These are phyloP conservation scores for Sporothrix variecibatus DNA, from an alignment of 2,329 filamentous ascomycete genomes.

Conservation along the genomic window DNA sequence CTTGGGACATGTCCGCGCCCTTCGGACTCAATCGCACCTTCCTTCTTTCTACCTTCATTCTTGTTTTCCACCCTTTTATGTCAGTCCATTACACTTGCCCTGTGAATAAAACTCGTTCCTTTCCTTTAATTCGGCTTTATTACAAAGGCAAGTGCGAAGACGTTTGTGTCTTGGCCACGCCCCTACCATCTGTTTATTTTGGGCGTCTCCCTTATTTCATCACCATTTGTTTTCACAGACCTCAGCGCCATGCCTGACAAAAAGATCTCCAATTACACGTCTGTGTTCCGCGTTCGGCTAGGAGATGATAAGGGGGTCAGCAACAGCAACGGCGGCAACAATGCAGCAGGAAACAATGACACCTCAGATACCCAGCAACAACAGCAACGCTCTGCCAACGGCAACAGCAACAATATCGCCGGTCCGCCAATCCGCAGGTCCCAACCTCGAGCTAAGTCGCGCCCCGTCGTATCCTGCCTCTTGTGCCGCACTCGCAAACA, in stretches of 20 bases:
- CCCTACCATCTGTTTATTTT: not conserved
- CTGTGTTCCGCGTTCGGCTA: constrained; percentile 31
- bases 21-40: not conserved
- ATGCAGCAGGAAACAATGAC: not conserved
- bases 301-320: constrained; percentile 2
- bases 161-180: not conserved
- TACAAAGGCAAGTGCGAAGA: not conserved
- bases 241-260: constrained; percentile 1
- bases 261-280: constrained; percentile 28
- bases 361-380: not conserved
- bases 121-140: not conserved
- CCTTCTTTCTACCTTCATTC: not conserved
- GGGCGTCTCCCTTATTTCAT: not conserved
- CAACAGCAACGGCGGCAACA: not conserved
- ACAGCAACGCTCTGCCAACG: not conserved
- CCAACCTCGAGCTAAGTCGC: constrained; percentile 23
- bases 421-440: constrained; percentile 17
- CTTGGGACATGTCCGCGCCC: not conserved
- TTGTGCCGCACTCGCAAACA: constrained; percentile 48
- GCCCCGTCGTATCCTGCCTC: constrained; percentile 46
- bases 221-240: not conserved
- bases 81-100: not conserved
- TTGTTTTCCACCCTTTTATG: too few relatives aligned
- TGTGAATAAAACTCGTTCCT: not conserved
- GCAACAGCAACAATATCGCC: not conserved